phyloP scores from a whole-genome alignment of 306 rosid species.

The Prunus padus region DNA sequence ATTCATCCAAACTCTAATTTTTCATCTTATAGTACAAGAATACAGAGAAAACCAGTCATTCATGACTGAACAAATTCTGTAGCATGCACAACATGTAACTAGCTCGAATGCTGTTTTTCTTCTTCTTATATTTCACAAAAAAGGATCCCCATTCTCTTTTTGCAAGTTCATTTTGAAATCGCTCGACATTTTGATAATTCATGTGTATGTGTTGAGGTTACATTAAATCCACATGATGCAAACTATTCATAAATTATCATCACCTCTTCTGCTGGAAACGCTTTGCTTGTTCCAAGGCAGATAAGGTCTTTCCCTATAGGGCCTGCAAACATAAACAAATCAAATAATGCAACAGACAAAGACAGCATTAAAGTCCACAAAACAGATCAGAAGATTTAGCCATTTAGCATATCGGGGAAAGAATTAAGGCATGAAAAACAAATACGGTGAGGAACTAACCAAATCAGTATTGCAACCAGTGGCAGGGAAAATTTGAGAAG shows the following conservation, averaged over 20 bases:
- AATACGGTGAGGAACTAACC: constrained; percentile 1
- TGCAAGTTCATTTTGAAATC: neutral
- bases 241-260: neutral
- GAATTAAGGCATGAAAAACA: neutral
- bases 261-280: constrained; percentile 40
- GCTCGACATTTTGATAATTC: neutral
- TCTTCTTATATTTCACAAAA: neutral
- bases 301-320: constrained; percentile 43
- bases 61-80: neutral
- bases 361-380: neutral
- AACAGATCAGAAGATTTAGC: neutral
- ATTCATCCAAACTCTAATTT: neutral
- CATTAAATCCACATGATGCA: constrained; percentile 3
- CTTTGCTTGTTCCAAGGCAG: constrained; percentile 51
- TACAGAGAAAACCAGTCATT: constrained; percentile 4
- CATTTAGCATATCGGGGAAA: neutral
- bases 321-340: constrained; percentile 35
- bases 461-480: neutral
- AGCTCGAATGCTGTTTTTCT: neutral
- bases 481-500: constrained; percentile 11
- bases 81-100: neutral
- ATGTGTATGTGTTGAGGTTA: neutral
- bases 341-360: neutral
- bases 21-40: neutral
- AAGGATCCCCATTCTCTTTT: neutral